A percentile compares a stretch with the other conserved stretches of the same genome.
Evolutionary conservation across 208 protist genomes (phyloP).

Genomic region (Trypanosoma scelopori): DNA sequence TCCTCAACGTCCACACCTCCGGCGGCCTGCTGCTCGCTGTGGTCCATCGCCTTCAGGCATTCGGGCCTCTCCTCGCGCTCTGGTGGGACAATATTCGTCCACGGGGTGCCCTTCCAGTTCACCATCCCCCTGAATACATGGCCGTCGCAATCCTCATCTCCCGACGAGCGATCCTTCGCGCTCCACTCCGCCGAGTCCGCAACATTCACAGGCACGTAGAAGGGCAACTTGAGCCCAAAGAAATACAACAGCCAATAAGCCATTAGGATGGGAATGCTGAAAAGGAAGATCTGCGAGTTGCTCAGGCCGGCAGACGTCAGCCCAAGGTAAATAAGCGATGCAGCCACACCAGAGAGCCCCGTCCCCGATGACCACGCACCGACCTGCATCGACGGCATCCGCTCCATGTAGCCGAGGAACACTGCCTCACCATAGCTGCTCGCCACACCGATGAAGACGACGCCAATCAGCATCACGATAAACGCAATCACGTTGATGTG

Average conservation of each 20-base stretch:
- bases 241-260: conserved; percentile 76
- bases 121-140: conserved; percentile 16
- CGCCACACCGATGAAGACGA: conserved; percentile 58
- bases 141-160: background rate
- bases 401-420: conserved; percentile 74
- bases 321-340: conserved; percentile 73
- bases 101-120: conserved; percentile 10
- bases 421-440: conserved; percentile 83
- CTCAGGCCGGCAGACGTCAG: conserved; percentile 51
- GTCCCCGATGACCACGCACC: conserved; percentile 88
- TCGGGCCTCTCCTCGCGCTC: background rate
- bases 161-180: background rate
- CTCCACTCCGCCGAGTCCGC: background rate
- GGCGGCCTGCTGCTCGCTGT: background rate
- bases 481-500: conserved; percentile 54
- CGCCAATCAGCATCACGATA: conserved; percentile 66
- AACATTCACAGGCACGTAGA: background rate
- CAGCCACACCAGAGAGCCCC: conserved; percentile 83
- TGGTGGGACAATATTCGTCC: background rate
- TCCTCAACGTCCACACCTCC: background rate
- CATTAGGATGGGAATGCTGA: conserved; percentile 58
- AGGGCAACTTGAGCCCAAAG: conserved; percentile 56
- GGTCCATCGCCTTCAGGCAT: conserved; percentile 4
- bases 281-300: conserved; percentile 60
- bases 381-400: conserved; percentile 73